Conservation (phyloP, 768 basidiomycete species). For the Termitomyces sp. region DNA sequence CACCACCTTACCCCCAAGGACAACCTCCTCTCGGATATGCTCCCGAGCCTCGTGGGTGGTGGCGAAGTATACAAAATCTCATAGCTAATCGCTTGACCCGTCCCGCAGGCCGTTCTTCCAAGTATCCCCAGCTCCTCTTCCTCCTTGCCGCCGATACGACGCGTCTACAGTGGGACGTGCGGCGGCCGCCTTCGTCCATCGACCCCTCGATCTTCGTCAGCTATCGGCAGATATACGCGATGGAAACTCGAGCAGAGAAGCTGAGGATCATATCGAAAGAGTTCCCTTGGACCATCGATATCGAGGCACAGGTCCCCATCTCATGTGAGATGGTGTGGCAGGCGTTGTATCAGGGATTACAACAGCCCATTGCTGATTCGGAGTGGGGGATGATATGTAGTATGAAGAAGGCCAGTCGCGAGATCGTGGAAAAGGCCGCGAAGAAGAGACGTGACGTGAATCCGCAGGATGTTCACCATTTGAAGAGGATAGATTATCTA, state of each 20-base stretch:
- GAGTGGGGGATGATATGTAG: conserved; percentile 60
- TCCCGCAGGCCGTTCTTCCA: conserved; percentile 4
- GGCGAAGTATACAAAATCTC: background rate
- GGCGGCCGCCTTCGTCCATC: background rate
- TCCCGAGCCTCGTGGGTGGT: conserved; percentile 1
- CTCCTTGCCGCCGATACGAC: conserved; percentile 15
- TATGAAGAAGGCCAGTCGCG: conserved; percentile 36
- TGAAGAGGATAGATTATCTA: conserved; percentile 63
- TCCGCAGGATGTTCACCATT: conserved; percentile 27
- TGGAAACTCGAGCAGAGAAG: conserved; percentile 31
- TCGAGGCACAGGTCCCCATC: conserved; percentile 35
- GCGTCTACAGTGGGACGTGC: conserved; percentile 8
- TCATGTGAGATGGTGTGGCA: conserved; percentile 58
- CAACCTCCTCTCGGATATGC: background rate
- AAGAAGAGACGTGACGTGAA: conserved; percentile 43
- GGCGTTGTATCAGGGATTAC: conserved; percentile 44
- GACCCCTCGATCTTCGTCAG: conserved; percentile 7
- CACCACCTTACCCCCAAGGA: conserved; percentile 2
- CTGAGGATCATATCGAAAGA: conserved; percentile 55
- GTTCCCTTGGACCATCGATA: conserved; percentile 67
- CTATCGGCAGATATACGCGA: conserved; percentile 26
- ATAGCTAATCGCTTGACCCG: background rate
- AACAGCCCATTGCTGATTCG: conserved; percentile 55
- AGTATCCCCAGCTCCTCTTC: conserved; percentile 16
- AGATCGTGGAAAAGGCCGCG: conserved; percentile 45